Conservation (phyloP, 768 basidiomycete species). For the Collybia nuda region DNA sequence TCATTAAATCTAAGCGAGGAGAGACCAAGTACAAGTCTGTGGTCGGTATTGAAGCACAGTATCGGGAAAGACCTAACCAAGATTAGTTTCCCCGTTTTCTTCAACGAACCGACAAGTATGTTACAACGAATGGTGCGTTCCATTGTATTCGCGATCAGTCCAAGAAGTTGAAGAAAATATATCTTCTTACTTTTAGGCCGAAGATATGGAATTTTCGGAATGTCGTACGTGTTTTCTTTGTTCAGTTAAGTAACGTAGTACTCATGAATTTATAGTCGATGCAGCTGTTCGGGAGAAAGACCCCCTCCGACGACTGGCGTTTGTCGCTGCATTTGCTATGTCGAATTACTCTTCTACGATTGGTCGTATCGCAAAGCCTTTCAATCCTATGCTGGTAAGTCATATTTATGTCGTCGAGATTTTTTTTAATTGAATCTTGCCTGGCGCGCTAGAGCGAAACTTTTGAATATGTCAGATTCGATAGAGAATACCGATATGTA, state of each 20-base stretch:
- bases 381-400: slow-evolving; percentile 91
- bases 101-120: slow-evolving; percentile 96
- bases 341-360: slow-evolving; percentile 97
- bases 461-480: slow-evolving; percentile 88
- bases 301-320: slow-evolving; percentile 82
- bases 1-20: slow-evolving; percentile 71
- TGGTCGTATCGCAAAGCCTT: slow-evolving; percentile 95
- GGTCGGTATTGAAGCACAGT: slow-evolving; percentile 92
- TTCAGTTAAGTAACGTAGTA: slow-evolving; percentile 5
- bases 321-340: slow-evolving; percentile 96
- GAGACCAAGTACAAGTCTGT: slow-evolving; percentile 85
- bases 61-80: slow-evolving; percentile 97
- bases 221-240: slow-evolving; percentile 58
- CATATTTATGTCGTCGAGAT: not conserved
- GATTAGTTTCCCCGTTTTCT: slow-evolving; percentile 93
- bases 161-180: slow-evolving; percentile 31
- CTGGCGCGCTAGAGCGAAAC: slow-evolving; percentile 70
- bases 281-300: slow-evolving; percentile 77
- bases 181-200: slow-evolving; percentile 32
- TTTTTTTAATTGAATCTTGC: not conserved
- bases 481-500: slow-evolving; percentile 88
- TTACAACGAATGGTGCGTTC: slow-evolving; percentile 81
- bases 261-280: slow-evolving; percentile 55
- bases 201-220: slow-evolving; percentile 97
- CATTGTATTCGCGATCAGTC: slow-evolving; percentile 8